Conservation (phyloP, 345 rosid genomes). For the Eucalyptus polyanthemos region DNA sequence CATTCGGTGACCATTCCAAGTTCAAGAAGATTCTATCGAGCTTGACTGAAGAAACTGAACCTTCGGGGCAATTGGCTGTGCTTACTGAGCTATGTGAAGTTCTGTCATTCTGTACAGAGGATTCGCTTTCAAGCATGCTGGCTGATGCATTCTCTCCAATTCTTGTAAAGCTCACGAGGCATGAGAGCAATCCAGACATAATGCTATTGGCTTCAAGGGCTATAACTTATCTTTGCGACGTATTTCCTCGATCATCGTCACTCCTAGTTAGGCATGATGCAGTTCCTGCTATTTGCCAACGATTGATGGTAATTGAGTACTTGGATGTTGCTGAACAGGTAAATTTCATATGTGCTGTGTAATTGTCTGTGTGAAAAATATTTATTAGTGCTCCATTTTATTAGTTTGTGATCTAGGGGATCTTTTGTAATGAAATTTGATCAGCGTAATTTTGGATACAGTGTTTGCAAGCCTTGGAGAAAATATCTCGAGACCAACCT, state of each 20-base stretch:
- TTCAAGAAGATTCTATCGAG: constrained; percentile 38
- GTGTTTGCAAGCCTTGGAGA: constrained; percentile 99
- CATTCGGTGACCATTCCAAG: constrained; percentile 57
- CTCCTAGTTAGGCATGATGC: constrained; percentile 75
- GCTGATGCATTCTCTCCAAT: constrained; percentile 65
- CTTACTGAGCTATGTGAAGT: constrained; percentile 87
- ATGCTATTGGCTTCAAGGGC: constrained; percentile 81
- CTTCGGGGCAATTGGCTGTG: constrained; percentile 47
- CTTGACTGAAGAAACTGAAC: constrained; percentile 45
- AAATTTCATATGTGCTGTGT: background rate
- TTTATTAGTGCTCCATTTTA: background rate
- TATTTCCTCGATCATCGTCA: constrained; percentile 63
- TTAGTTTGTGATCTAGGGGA: background rate
- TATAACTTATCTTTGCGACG: constrained; percentile 83
- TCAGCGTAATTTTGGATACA: background rate
- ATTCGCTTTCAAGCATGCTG: constrained; percentile 52
- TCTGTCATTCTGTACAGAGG: constrained; percentile 76
- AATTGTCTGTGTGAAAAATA: background rate
- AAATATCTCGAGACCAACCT: constrained; percentile 85
- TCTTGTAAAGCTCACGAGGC: constrained; percentile 60
- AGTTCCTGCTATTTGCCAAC: constrained; percentile 73
- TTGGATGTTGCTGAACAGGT: constrained; percentile 98
- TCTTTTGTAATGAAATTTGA: background rate
- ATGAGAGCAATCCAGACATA: constrained; percentile 52
- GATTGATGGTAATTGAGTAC: constrained; percentile 65